Evolutionary conservation across 2,329 filamentous ascomycete genomes (phyloP), one percentile per base, ranked within the genome.

Genomic region (Daldinia sp.): DNA sequence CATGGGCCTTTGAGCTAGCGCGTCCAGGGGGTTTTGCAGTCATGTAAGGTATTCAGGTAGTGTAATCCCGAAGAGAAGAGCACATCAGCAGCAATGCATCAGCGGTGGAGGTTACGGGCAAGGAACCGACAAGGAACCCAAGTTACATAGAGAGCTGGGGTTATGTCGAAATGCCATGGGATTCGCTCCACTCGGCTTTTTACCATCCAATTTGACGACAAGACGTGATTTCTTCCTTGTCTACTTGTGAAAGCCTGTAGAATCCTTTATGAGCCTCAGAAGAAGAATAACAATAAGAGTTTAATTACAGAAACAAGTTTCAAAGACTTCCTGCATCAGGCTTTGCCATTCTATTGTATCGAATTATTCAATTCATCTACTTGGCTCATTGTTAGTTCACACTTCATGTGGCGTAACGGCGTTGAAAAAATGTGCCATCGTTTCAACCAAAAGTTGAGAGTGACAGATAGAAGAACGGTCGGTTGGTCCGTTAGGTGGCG

Each of bases 1-100:
- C 70, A 72, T 71, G 62, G 69, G 57, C 62, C 63, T 71, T 50
- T 57, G 15, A 63, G 35, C 65, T 73, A 73, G 67, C 54, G 67
- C 44, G 51, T 57, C 69, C 59, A 67, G 64, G 69, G 46, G 33
- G 33, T 3, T 7, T 35, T 35, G 33, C 10, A 35, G 33, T 23
- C 20, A 23, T 35, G 46, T 33, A 33, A 39, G 35, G 13, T 39
- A 30, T 15, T 33, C 15, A 28, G 3, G 23, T 44, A 33, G 18
- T 39, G 13, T 13, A 13, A 39, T 10, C 3, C 13, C 13, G 35
- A 13, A 39, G 35, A 15, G 30, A 39, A 23, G 51, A 39, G 51
- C 15, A 23, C 30, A 30, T 12, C 20, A 54, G 37, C 51, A 39
- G 51, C 35, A 6, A 37, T 54, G 51, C 63, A 68, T 69, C 67